Evolutionary conservation across 2,329 filamentous ascomycete genomes (phyloP), one percentile per base, ranked within the genome.

Genomic region (Colletotrichum melonis): DNA sequence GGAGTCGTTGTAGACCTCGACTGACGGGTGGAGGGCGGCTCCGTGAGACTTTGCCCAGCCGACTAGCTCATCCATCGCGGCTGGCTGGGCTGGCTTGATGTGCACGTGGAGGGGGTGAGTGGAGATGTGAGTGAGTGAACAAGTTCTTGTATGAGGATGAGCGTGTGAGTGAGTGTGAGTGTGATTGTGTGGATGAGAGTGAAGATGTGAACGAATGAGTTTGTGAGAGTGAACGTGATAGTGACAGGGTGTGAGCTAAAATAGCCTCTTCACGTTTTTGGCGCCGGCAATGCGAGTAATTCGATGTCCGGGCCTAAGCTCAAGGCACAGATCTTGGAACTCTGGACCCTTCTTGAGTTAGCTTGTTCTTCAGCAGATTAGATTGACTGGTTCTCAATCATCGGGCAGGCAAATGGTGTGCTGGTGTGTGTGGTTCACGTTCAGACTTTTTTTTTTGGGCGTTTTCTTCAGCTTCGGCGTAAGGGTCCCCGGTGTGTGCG

Each of bases 1-100:
- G 2, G 84, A 76, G 74, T 91, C 86, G 2, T 86, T 77, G 77
- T 88, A 88, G 62, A 92, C 81, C 72, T 91, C 86, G 30, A 92
- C 83, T 0, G 82, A 80, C 0, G 85, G 84, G 75, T 91, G 86
- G 30, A 92, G 81, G 5, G 72, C 72, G 14, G 86, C 88, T 7
- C 87, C 86, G 69, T 87, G 81, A 1, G 78, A 76, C 28, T 76
- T 77, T 5, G 86, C 86, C 90, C 90, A 92, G 5, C 78, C 71
- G n/a, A 87, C 74, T 5, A 91, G 86, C 32, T 67, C 63, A 16
- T 75, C 71, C 71, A 73, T 73, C 12, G 35, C 46, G 59, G 42
- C 42, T 49, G 42, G 16, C 42, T 49, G 42, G 42, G 42, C 42
- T 11, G 42, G 42, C 42, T 49, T 4, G n/a, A 3, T 49, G 16